Evolutionary conservation across 139 green algal genomes (phyloP).

Genomic region (Pleodorina starrii): DNA sequence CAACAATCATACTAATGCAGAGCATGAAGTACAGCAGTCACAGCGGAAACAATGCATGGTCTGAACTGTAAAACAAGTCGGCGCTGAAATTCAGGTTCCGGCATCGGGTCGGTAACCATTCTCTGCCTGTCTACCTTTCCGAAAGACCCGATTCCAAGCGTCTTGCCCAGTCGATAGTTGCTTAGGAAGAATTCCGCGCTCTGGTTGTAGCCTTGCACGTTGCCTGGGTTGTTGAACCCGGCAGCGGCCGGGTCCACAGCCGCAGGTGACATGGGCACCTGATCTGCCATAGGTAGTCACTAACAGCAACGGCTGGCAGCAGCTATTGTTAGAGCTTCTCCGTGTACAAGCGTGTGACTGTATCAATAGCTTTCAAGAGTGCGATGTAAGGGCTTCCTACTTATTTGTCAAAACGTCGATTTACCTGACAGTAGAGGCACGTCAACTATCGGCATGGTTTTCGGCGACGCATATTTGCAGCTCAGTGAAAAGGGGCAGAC

Average conservation of each 20-base stretch:
- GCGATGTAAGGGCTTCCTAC: background rate
- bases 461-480: background rate
- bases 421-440: background rate
- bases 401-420: too few species aligned
- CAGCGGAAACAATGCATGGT: too few species aligned
- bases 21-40: too few species aligned
- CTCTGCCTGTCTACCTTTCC: constrained; percentile 80
- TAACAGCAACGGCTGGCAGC: too few species aligned
- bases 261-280: background rate
- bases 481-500: background rate
- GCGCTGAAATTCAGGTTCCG: constrained; percentile 7
- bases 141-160: constrained; percentile 98
- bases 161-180: constrained; percentile 98
- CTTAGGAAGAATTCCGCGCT: constrained; percentile 90
- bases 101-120: background rate
- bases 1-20: too few species aligned
- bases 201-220: constrained; percentile 52
- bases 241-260: constrained; percentile 22
- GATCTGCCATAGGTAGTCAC: background rate
- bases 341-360: background rate
- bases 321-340: background rate
- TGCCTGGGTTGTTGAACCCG: constrained; percentile 26
- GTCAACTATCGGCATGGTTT: constrained; percentile 4
- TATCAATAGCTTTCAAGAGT: background rate
- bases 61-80: too few species aligned